Evolutionary conservation across 768 basidiomycete species (phyloP).

Genomic region (Trametes villosa): DNA sequence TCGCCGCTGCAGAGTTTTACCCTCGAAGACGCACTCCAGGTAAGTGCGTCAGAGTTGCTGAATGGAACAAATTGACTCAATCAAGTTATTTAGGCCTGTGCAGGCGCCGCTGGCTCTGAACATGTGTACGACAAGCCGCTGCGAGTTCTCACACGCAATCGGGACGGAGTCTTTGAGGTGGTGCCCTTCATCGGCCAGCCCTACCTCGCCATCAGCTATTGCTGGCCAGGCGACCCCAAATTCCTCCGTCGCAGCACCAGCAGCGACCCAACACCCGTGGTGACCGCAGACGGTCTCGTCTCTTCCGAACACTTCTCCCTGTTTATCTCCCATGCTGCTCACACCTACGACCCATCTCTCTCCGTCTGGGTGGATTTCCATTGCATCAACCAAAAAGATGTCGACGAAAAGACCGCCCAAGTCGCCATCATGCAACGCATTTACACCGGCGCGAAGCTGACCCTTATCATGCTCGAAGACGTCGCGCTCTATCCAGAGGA

Average conservation of each 20-base stretch:
- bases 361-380: constrained; percentile 13
- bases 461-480: constrained; percentile 14
- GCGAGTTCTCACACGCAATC: neutral
- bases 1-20: too few relatives aligned
- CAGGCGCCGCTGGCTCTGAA: neutral
- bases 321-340: constrained; percentile 5
- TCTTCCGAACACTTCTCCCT: constrained; percentile 3
- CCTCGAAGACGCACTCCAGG: too few relatives aligned
- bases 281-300: neutral
- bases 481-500: neutral
- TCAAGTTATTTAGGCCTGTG: neutral
- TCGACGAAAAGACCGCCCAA: constrained; percentile 9
- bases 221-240: constrained; percentile 3
- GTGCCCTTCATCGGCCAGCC: constrained; percentile 6
- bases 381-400: constrained; percentile 6
- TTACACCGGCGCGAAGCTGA: constrained; percentile 1
- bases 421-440: constrained; percentile 17
- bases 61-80: too few relatives aligned
- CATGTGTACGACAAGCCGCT: neutral
- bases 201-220: constrained; percentile 19
- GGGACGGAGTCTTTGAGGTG: neutral
- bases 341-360: neutral
- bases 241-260: neutral
- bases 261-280: neutral
- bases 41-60: too few relatives aligned